Conservation (phyloP, 2,329 filamentous ascomycete genomes). For the Botrytis elliptica region DNA sequence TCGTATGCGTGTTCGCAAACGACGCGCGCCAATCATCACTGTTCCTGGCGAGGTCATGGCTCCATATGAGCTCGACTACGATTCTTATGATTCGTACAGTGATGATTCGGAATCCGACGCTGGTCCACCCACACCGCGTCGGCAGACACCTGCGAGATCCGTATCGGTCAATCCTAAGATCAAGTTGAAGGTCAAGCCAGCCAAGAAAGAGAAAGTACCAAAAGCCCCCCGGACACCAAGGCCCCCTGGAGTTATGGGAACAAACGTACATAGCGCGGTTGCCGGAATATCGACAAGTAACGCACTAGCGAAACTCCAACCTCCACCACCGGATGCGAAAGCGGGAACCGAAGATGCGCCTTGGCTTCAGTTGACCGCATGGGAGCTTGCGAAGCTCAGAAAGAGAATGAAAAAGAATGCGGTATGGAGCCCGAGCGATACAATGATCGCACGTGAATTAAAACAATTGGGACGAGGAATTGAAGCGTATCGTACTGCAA, state of each 20-base stretch:
- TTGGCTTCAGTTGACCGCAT: conserved; percentile 64
- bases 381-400: conserved; percentile 65
- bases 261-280: conserved; percentile 40
- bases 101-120: conserved; percentile 33
- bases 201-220: conserved; percentile 29
- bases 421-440: conserved; percentile 79
- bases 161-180: conserved; percentile 29
- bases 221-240: conserved; percentile 36
- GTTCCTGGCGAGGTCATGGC: conserved; percentile 66
- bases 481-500: conserved; percentile 60
- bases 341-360: conserved; percentile 59
- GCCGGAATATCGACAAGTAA: conserved; percentile 42
- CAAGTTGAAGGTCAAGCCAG: conserved; percentile 36
- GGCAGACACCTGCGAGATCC: conserved; percentile 30
- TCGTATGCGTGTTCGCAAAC: conserved; percentile 31
- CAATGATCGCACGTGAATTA: conserved; percentile 80
- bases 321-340: conserved; percentile 59
- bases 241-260: conserved; percentile 39
- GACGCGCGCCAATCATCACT: conserved; percentile 56
- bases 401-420: conserved; percentile 93
- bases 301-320: conserved; percentile 46
- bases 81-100: conserved; percentile 47
- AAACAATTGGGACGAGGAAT: conserved; percentile 67
- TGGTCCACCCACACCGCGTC: conserved; percentile 39
- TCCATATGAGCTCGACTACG: conserved; percentile 63